phyloP scores from a whole-genome alignment of 768 basidiomycete genomes.

The Suillus plorans region DNA sequence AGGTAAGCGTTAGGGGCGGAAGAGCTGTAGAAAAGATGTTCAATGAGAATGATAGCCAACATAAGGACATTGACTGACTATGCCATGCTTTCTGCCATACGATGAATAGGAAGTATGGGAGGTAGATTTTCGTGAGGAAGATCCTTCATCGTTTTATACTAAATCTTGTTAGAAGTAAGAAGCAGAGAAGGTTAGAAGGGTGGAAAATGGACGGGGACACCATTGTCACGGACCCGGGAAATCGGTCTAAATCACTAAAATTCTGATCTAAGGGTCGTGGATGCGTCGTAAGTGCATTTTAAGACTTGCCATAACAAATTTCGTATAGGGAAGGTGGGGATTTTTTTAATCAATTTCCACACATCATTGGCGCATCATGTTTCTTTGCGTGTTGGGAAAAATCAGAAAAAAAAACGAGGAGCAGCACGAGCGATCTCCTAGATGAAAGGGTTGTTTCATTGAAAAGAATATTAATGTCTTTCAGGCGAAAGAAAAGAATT shows the following conservation, averaged over 20 bases:
- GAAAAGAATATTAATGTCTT: neutral
- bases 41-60: constrained; percentile 10
- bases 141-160: constrained; percentile 53
- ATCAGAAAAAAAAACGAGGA: constrained; percentile 8
- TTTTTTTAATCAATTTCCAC: constrained; percentile 41
- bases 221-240: constrained; percentile 41
- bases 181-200: constrained; percentile 33
- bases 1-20: constrained; percentile 42
- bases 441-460: constrained; percentile 2
- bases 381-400: constrained; percentile 24
- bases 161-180: constrained; percentile 29
- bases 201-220: constrained; percentile 40
- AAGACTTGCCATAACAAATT: constrained; percentile 38
- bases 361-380: constrained; percentile 29
- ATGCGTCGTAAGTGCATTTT: constrained; percentile 46
- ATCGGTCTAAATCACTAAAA: constrained; percentile 53
- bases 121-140: constrained; percentile 36
- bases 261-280: constrained; percentile 75
- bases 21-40: constrained; percentile 30
- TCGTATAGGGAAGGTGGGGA: constrained; percentile 43
- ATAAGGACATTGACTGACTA: constrained; percentile 44
- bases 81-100: constrained; percentile 53
- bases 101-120: constrained; percentile 33
- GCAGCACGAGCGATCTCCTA: neutral
- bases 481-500: constrained; percentile 7